Base-by-base conservation (phyloP, 805 yeast species). In the Pichia heedii region DNA sequence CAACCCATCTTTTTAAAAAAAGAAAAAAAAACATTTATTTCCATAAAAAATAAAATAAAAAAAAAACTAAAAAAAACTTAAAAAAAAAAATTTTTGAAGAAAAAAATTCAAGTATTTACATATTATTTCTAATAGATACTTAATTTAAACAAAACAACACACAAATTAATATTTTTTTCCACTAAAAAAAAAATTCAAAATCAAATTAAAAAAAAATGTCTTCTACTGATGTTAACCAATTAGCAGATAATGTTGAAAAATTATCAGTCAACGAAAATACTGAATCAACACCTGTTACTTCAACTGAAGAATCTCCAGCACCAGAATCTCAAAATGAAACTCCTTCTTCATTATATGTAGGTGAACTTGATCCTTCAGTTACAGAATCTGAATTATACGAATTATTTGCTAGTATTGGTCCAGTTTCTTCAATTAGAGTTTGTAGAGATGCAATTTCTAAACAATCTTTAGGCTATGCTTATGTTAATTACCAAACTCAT, bases 381-480 rank as follows among this genome's bases (percentile, higher is more conserved):
- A 84, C 87, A 57, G 98, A 93, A 76, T 95, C 97, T 49, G 75
- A 83, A 58, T 79, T 93, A 62, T 93, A 84, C 65, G 98, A 93
- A 74, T 74, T 89, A 59, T 93, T 93, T 74, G 84, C 95, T 52
- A 88, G 85, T 62, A 76, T 90, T 58, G 98, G 97, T 56, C 88
- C 86, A 61, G 97, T 93, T 48, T 78, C 96, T 27, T 86, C 96
- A 50, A 89, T 93, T 67, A 89, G 97, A 74, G 96, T 93, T 52
- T 93, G 98, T 75, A 90, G 98, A 73, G 97, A 93, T 65, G 95
- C 97, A 56, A 83, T 93, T 57, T 81, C 97, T 66, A 86, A 90
- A 74, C 88, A 87, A 63, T 90, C 97, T 50, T 79, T 93, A 56
- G 97, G 98, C 63, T 93, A 93, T 69, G 98, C 96, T 60, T 93